Conservation (phyloP, 768 basidiomycete genomes). For the Tylopilus subfusipes region DNA sequence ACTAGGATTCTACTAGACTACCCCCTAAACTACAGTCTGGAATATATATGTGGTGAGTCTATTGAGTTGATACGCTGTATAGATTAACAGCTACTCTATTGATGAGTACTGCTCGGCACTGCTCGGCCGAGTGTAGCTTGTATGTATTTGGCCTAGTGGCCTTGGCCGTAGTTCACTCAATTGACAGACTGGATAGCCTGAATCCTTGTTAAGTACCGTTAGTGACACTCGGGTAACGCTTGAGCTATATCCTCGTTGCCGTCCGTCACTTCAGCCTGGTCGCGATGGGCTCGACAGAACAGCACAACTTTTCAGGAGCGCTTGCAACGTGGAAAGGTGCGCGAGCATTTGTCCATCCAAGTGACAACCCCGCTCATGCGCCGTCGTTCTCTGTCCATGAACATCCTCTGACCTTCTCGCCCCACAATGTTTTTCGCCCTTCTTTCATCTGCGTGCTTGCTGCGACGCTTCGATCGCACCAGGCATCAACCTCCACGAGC, state of each 20-base stretch:
- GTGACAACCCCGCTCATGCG: conserved; percentile 1
- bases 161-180: too few relatives aligned
- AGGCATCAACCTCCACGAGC: conserved; percentile 86
- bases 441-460: neutral
- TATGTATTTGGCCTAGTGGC: too few relatives aligned
- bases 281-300: conserved; percentile 39
- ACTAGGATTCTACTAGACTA: too few relatives aligned
- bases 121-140: too few relatives aligned
- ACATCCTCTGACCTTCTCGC: neutral
- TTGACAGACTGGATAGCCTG: too few relatives aligned
- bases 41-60: too few relatives aligned
- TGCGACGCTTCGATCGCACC: neutral
- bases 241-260: neutral
- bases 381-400: neutral
- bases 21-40: too few relatives aligned
- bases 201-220: too few relatives aligned
- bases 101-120: too few relatives aligned
- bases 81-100: too few relatives aligned
- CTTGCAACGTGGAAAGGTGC: conserved; percentile 89
- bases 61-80: too few relatives aligned
- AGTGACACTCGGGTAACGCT: too few relatives aligned
- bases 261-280: neutral
- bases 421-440: neutral
- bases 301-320: conserved; percentile 88
- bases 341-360: conserved; percentile 8